Evolutionary conservation across 2,329 filamentous ascomycete genomes (phyloP).

Genomic region (Calonectria pseudoturangicola): DNA sequence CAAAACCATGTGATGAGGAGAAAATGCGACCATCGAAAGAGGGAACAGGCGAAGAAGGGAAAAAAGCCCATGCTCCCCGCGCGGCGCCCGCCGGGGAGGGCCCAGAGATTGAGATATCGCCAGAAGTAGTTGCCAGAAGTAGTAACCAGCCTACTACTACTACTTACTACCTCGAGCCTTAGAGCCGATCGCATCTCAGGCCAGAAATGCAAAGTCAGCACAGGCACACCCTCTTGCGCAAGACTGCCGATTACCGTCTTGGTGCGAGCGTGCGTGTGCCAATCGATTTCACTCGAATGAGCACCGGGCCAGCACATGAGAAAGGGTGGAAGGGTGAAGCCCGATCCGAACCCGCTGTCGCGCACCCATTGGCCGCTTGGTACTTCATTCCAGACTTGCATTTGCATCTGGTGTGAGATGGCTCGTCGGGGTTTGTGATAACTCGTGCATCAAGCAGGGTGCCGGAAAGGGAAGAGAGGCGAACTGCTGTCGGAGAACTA

Average conservation of each 20-base stretch:
- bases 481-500: background rate
- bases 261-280: conserved; percentile 33
- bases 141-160: too few species aligned
- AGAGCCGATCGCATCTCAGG: conserved; percentile 14
- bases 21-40: background rate
- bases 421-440: conserved; percentile 23
- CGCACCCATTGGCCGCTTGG: conserved; percentile 29
- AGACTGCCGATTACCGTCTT: conserved; percentile 21
- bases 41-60: background rate
- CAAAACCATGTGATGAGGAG: background rate
- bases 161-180: background rate
- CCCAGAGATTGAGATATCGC: background rate
- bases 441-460: conserved; percentile 15
- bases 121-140: background rate
- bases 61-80: background rate
- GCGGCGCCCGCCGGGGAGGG: background rate
- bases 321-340: conserved; percentile 25
- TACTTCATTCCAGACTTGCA: conserved; percentile 26
- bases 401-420: conserved; percentile 22
- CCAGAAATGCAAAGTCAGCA: conserved; percentile 15
- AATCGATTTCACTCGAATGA: conserved; percentile 23
- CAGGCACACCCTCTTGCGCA: conserved; percentile 17
- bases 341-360: conserved; percentile 11
- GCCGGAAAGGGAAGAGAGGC: conserved; percentile 21
- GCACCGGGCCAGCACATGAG: background rate